Conservation (phyloP, 2,329 filamentous ascomycete species). For the Aspergillus arachidicola region DNA sequence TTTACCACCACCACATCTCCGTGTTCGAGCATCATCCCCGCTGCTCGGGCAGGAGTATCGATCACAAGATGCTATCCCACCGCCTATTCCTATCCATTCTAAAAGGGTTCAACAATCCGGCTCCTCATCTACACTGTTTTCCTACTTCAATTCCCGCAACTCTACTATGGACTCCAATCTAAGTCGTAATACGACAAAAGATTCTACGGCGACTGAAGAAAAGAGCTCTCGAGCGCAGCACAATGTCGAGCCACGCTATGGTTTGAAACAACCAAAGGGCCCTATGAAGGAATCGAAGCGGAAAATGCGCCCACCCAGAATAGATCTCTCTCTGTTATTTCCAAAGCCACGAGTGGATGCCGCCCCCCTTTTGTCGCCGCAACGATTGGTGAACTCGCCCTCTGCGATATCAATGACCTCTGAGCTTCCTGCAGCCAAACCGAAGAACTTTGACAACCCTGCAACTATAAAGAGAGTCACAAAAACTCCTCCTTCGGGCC, state of each 20-base stretch:
- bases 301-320: conserved; percentile 42
- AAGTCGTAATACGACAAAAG: conserved; percentile 25
- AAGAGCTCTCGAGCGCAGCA: conserved; percentile 20
- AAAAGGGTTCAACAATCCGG: conserved; percentile 43
- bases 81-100: conserved; percentile 35
- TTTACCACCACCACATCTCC: conserved; percentile 33
- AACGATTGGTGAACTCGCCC: conserved; percentile 44
- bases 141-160: conserved; percentile 50
- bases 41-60: conserved; percentile 44
- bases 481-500: conserved; percentile 26
- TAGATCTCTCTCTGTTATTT: conserved; percentile 47
- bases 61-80: conserved; percentile 28
- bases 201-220: neutral
- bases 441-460: conserved; percentile 22
- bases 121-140: conserved; percentile 50
- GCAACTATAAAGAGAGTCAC: conserved; percentile 29
- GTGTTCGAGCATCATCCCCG: conserved; percentile 51
- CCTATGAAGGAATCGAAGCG: conserved; percentile 38
- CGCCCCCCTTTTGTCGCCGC: conserved; percentile 44
- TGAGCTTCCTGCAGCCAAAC: conserved; percentile 31
- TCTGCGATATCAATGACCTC: conserved; percentile 41
- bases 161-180: conserved; percentile 36
- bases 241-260: conserved; percentile 24
- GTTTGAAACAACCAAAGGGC: conserved; percentile 26
- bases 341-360: conserved; percentile 39